Base-by-base conservation (phyloP, 352 stramenopile genomes). In the Phytopythium mirpurense region DNA sequence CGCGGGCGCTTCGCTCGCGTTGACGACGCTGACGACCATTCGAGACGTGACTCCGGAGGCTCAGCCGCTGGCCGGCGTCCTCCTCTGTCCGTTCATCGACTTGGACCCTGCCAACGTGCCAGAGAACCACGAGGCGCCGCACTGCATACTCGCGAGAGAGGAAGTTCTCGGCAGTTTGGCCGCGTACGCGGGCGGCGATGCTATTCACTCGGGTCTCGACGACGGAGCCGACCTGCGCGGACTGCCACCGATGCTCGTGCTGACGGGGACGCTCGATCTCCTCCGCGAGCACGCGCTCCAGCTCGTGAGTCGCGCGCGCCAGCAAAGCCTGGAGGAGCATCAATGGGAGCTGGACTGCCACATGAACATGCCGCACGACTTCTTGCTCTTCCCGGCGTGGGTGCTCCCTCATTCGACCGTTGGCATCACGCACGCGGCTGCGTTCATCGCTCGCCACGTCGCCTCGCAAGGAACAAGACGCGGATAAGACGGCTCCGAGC, bases 241-340 rank as follows among this genome's bases (percentile, higher is more conserved):
- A 0, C 61, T 79, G 0, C 61, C 73, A 5, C 68, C 73, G 1
- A 55, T 73, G 26, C 62, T 78, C 31, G 12, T 83, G 26, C 73
- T 79, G 41, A 52, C 62, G 8, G 72, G 46, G 7, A 50, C 29
- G 45, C 44, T 67, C 4, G 72, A 83, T 50, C 62, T 44, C 10
- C 27, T 83, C 29, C 59, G 56, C 49, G 49, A 57, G 14, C 56
- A 80, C 26, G 55, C 49, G 0, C 2, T 46, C 18, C 58, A 47
- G 10, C 58, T 84, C 2, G 55, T 65, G 10, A 44, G 27, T 3
- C 79, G 70, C 38, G 67, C 50, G 4, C 29, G 47, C 3, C 31
- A 34, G 2, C 31, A 60, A 11, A 55, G 50, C 0, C 52, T 67
- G n/a, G 47, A 56, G 0, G 41, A 60, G 18, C 42, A 26, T 11